These are phyloP conservation scores for Spinacia oleracea DNA, from an alignment of 179 eudicot species.

Conservation along the genomic window DNA sequence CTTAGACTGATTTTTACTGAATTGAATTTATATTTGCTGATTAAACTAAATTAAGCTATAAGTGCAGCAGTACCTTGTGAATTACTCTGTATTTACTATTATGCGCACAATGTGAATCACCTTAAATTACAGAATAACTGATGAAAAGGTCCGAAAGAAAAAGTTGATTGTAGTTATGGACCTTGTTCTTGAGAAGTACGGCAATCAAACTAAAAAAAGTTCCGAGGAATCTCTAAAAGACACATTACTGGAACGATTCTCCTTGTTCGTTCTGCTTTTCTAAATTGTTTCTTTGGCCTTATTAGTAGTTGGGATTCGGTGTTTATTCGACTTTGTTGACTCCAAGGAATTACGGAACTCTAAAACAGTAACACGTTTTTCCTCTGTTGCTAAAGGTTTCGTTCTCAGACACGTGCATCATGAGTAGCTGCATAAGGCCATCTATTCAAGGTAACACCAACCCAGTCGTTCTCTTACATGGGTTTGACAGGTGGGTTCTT, in stretches of 20 bases:
- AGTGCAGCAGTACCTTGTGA: no score
- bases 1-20: no score
- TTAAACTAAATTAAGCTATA: no score
- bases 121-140: no score
- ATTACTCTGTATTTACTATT: no score
- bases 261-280: background rate
- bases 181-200: background rate
- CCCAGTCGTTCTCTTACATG: conserved; percentile 88
- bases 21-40: no score
- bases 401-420: conserved; percentile 47
- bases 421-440: conserved; percentile 95
- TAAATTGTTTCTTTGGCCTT: background rate
- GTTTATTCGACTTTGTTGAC: background rate
- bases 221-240: background rate
- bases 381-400: conserved; percentile 48
- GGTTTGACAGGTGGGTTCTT: conserved; percentile 70
- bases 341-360: background rate
- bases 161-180: no score
- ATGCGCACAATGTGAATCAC: no score
- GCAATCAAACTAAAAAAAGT: background rate
- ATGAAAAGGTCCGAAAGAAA: no score
- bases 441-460: conserved; percentile 36
- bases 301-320: background rate
- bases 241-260: background rate
- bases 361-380: background rate